Percentiles rank a stretch among this genome's conserved stretches.
These are phyloP conservation scores for Scedosporium boydii DNA, from an alignment of 2,329 filamentous ascomycete species.

Conservation along the genomic window DNA sequence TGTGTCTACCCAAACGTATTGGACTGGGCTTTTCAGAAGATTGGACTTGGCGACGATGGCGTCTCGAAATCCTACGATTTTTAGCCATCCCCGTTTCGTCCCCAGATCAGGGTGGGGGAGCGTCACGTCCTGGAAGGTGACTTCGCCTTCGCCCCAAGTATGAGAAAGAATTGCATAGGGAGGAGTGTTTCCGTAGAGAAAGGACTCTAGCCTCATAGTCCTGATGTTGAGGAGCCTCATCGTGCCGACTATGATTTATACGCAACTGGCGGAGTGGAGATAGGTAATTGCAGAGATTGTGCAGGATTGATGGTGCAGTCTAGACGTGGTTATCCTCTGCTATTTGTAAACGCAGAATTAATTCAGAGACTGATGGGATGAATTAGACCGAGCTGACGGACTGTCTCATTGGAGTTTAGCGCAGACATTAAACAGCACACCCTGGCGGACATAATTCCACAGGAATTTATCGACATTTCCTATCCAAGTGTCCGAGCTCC, in stretches of 20 bases:
- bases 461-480: too few species aligned
- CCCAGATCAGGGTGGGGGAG: neutral
- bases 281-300: neutral
- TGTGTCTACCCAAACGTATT: slow-evolving; percentile 21
- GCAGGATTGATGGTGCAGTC: neutral
- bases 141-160: slow-evolving; percentile 18
- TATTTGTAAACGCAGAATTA: too few species aligned
- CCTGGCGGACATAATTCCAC: too few species aligned
- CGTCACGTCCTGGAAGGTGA: slow-evolving; percentile 16
- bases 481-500: too few species aligned
- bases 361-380: too few species aligned
- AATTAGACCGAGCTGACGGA: too few species aligned
- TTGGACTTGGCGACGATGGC: neutral
- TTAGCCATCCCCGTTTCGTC: neutral
- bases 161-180: slow-evolving; percentile 21
- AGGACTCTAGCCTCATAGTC: slow-evolving; percentile 6
- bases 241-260: neutral
- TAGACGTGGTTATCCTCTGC: too few species aligned
- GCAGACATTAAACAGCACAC: too few species aligned
- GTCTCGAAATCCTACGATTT: slow-evolving; percentile 9
- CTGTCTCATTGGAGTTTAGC: too few species aligned
- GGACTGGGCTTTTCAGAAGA: slow-evolving; percentile 8
- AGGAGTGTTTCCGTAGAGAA: slow-evolving; percentile 9
- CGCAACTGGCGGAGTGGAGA: too few species aligned
- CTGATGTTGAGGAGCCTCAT: slow-evolving; percentile 12